Evolutionary conservation across 2,329 filamentous ascomycete species (phyloP).

Genomic region (Chaetomium strumarium): DNA sequence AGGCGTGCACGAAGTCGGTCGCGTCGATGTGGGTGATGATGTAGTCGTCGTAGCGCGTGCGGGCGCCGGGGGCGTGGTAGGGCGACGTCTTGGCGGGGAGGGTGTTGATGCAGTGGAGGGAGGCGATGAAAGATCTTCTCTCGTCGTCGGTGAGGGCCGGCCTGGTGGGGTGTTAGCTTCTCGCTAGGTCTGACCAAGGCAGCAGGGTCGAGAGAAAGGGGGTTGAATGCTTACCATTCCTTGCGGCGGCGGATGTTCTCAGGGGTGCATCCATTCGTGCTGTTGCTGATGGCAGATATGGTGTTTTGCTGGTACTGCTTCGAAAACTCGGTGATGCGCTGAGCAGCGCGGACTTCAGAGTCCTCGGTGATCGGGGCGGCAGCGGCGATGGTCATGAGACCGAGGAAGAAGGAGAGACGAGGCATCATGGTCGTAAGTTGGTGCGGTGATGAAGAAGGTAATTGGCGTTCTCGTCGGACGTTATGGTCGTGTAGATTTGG

Average conservation of each 20-base stretch:
- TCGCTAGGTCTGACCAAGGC: neutral
- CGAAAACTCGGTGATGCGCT: conserved; percentile 2
- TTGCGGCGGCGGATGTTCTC: conserved; percentile 11
- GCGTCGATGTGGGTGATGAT: conserved; percentile 18
- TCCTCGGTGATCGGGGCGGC: neutral
- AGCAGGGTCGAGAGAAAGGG: neutral
- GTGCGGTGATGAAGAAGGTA: neutral
- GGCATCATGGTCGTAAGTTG: neutral
- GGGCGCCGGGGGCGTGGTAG: conserved; percentile 10
- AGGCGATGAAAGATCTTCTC: conserved; percentile 3
- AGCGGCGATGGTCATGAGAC: neutral
- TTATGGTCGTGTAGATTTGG: neutral
- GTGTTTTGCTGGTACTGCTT: conserved; percentile 10
- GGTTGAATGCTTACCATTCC: conserved; percentile 7
- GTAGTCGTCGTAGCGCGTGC: conserved; percentile 20
- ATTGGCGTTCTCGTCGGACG: neutral
- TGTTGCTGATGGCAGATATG: neutral
- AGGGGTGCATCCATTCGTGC: conserved; percentile 7
- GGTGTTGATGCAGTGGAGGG: conserved; percentile 11
- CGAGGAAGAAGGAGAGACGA: neutral
- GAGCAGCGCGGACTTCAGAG: conserved; percentile 4
- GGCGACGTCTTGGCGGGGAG: neutral
- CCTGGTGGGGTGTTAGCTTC: neutral
- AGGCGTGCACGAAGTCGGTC: conserved; percentile 16
- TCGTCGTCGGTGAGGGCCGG: neutral